Percentiles rank a stretch among this genome's conserved stretches.
These are phyloP conservation scores for Plasmodium coatneyi DNA, from an alignment of 169 alveolate genomes.

Conservation along the genomic window DNA sequence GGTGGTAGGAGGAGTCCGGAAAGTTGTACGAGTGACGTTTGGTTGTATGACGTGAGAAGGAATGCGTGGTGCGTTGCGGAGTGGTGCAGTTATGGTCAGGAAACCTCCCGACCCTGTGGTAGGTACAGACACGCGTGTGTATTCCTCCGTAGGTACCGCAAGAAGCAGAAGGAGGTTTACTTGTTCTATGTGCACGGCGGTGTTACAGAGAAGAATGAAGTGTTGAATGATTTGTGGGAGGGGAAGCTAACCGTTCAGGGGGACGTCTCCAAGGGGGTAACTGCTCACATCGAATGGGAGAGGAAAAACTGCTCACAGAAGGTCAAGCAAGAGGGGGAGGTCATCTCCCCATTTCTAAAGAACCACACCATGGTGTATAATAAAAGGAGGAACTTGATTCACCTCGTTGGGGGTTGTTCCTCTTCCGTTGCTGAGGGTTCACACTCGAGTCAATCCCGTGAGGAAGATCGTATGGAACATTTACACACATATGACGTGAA, in stretches of 20 bases:
- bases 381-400: slow-evolving; percentile 23
- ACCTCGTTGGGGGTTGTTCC: slow-evolving; percentile 45
- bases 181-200: slow-evolving; percentile 51
- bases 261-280: neutral
- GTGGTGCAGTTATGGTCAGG: neutral
- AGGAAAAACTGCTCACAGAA: neutral
- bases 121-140: slow-evolving; percentile 51
- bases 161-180: slow-evolving; percentile 27
- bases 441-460: neutral
- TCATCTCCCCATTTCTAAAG: neutral
- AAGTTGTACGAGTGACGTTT: slow-evolving; percentile 14
- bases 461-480: neutral
- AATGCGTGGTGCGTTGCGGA: slow-evolving; percentile 34
- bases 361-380: slow-evolving; percentile 45
- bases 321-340: neutral
- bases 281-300: slow-evolving; percentile 15
- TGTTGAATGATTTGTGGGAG: slow-evolving; percentile 43
- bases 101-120: neutral
- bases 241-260: slow-evolving; percentile 45
- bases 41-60: slow-evolving; percentile 38
- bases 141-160: slow-evolving; percentile 17
- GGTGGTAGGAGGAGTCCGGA: slow-evolving; percentile 63
- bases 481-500: slow-evolving; percentile 25
- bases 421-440: neutral
- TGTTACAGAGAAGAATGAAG: slow-evolving; percentile 9